Conservation (phyloP, 2,329 filamentous ascomycete species). For the Ampelomyces quisqualis region DNA sequence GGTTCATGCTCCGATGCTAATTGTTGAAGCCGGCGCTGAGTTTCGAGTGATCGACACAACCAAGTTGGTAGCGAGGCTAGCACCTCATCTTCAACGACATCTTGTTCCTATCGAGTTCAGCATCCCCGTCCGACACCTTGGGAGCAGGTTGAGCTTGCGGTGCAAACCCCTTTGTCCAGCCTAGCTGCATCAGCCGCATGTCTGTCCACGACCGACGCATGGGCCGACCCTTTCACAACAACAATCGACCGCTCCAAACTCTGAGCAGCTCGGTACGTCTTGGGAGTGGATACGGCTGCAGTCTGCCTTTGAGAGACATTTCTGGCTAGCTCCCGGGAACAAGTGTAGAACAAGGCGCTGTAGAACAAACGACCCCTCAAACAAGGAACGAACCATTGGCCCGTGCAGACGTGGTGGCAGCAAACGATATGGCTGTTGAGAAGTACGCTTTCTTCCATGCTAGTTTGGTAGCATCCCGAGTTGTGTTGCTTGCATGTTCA, state of each 20-base stretch:
- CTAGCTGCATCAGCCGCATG: too few relatives aligned
- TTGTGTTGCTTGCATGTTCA: slow-evolving; percentile 22
- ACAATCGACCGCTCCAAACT: not conserved
- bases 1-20: not conserved
- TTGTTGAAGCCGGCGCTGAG: not conserved
- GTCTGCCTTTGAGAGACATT: slow-evolving; percentile 21
- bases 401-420: slow-evolving; percentile 32
- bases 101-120: too few relatives aligned
- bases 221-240: not conserved
- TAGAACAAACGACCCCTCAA: slow-evolving; percentile 26
- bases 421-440: slow-evolving; percentile 25
- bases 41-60: slow-evolving; percentile 4
- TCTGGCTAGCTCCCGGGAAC: slow-evolving; percentile 24
- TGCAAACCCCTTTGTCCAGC: too few relatives aligned
- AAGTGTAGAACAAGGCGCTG: slow-evolving; percentile 30
- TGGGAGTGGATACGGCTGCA: slow-evolving; percentile 15
- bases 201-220: not conserved
- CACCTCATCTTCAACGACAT: too few relatives aligned
- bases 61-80: slow-evolving; percentile 35
- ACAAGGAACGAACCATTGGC: slow-evolving; percentile 38
- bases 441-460: slow-evolving; percentile 18
- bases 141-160: not conserved
- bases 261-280: not conserved
- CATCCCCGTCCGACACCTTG: slow-evolving; percentile 10
- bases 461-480: slow-evolving; percentile 21